phyloP scores from a whole-genome alignment of 345 rosid genomes.

The Linum lewisii region DNA sequence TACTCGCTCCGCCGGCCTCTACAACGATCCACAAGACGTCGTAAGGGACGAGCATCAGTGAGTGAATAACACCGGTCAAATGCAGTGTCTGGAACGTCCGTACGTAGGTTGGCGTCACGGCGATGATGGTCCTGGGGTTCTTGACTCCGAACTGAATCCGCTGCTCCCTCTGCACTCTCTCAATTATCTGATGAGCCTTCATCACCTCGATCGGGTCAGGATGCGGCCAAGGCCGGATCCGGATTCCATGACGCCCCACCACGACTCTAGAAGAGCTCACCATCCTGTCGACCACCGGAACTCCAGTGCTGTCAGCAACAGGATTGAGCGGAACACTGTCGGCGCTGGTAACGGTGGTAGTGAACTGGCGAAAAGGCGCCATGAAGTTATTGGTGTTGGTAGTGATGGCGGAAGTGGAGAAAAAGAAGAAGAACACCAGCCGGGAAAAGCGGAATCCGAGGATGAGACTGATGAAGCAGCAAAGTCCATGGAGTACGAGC shows the following conservation, averaged over 20 bases:
- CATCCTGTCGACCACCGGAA: constrained; percentile 25
- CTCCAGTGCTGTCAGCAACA: neutral
- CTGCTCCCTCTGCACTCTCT: constrained; percentile 89
- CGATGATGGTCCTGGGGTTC: constrained; percentile 51
- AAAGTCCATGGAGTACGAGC: constrained; percentile 65
- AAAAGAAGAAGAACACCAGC: constrained; percentile 75
- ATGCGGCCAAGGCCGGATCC: constrained; percentile 99
- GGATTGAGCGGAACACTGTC: neutral
- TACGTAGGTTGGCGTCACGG: constrained; percentile 84
- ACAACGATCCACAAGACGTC: constrained; percentile 91
- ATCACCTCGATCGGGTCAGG: constrained; percentile 85
- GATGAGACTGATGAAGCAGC: constrained; percentile 77
- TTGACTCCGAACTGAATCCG: constrained; percentile 62
- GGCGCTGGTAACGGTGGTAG: constrained; percentile 8
- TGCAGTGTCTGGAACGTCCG: constrained; percentile 91
- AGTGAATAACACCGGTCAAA: constrained; percentile 85
- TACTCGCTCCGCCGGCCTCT: constrained; percentile 78
- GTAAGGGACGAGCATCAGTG: constrained; percentile 79
- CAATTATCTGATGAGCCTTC: constrained; percentile 85
- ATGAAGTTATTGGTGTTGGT: constrained; percentile 37
- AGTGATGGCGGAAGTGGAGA: constrained; percentile 45
- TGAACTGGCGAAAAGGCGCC: constrained; percentile 45
- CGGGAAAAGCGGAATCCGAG: constrained; percentile 95
- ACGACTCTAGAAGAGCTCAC: constrained; percentile 36
- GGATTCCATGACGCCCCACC: constrained; percentile 98